phyloP scores from a whole-genome alignment of 148 eudicot genomes.

The Dianthus caryophyllus region DNA sequence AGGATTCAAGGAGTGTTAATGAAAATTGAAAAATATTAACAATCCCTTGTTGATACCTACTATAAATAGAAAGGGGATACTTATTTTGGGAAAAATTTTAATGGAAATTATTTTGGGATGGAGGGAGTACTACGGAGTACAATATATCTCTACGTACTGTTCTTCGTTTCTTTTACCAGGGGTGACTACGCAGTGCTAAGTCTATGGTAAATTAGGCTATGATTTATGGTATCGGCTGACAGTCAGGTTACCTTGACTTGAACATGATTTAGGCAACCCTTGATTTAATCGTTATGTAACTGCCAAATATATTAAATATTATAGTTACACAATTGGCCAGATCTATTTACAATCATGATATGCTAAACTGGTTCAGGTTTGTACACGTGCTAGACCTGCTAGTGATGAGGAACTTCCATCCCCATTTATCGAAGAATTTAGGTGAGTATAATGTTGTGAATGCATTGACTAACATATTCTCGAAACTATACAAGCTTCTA shows the following conservation, averaged over 20 bases:
- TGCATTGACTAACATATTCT: slow-evolving; percentile 4
- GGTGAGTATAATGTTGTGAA: slow-evolving; percentile 37
- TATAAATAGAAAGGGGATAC: no score
- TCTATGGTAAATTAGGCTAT: neutral
- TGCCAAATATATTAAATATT: neutral
- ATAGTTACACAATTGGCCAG: slow-evolving; percentile 13
- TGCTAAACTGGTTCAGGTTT: slow-evolving; percentile 68
- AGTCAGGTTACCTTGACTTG: neutral
- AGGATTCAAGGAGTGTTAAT: no score
- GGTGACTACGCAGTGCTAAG: slow-evolving; percentile 1
- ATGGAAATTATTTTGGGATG: no score
- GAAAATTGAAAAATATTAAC: no score
- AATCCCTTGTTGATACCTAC: no score
- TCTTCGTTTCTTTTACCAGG: neutral
- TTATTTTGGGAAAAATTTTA: no score
- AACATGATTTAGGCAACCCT: neutral
- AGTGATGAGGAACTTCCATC: slow-evolving; percentile 93
- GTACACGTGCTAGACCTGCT: slow-evolving; percentile 81
- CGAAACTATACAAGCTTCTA: no score
- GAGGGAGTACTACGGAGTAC: no score
- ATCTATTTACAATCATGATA: slow-evolving; percentile 22
- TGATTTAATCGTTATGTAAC: neutral
- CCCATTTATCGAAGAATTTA: slow-evolving; percentile 71
- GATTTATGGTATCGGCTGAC: neutral
- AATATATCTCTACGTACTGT: neutral